Evolutionary conservation across 2,329 filamentous ascomycete genomes (phyloP).

Genomic region (Diaporthe sp.): DNA sequence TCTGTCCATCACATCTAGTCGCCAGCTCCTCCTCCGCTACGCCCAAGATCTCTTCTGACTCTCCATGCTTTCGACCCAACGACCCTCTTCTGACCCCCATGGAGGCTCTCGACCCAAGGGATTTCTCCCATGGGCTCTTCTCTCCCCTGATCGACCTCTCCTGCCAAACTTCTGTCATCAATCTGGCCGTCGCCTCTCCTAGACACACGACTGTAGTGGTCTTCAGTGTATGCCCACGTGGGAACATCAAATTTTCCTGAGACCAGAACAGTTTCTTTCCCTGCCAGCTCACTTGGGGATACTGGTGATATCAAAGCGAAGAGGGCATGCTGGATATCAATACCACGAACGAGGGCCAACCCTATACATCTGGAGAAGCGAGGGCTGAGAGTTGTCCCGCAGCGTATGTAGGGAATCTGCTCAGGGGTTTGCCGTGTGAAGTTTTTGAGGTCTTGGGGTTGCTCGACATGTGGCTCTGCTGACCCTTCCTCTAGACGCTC

Average conservation of each 20-base stretch:
- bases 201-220: slow-evolving; percentile 54
- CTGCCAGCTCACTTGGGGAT: slow-evolving; percentile 49
- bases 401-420: slow-evolving; percentile 70
- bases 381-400: slow-evolving; percentile 68
- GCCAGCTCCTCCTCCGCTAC: slow-evolving; percentile 11
- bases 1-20: not conserved
- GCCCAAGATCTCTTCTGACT: slow-evolving; percentile 70
- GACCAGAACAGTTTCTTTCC: slow-evolving; percentile 68
- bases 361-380: slow-evolving; percentile 68
- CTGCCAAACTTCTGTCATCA: slow-evolving; percentile 48
- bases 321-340: slow-evolving; percentile 63
- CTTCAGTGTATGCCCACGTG: slow-evolving; percentile 76
- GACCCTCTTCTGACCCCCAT: slow-evolving; percentile 64
- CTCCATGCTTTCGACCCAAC: slow-evolving; percentile 71
- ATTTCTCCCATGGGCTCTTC: slow-evolving; percentile 46
- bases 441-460: slow-evolving; percentile 27
- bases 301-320: slow-evolving; percentile 76
- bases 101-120: slow-evolving; percentile 70
- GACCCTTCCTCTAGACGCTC: not conserved
- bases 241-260: slow-evolving; percentile 76
- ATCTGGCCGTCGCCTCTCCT: slow-evolving; percentile 46
- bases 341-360: slow-evolving; percentile 75
- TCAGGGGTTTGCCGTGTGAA: slow-evolving; percentile 57
- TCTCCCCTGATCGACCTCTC: slow-evolving; percentile 45
- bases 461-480: not conserved